Base-by-base conservation (phyloP, 1,139 yeast genomes). In the Kodamaea derodonti region DNA sequence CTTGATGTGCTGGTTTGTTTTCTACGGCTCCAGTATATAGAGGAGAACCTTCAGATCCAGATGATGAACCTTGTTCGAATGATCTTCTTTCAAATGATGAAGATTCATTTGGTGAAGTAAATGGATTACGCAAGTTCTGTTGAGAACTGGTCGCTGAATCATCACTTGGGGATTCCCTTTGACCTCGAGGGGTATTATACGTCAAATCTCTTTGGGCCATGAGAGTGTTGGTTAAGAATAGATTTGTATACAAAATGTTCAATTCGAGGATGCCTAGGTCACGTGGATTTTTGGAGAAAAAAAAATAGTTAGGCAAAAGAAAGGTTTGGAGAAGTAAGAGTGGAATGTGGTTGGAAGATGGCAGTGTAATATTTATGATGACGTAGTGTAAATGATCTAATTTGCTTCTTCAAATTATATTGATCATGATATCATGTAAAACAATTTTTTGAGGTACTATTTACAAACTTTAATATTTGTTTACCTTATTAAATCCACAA, bases 151-250 rank as follows among this genome's bases (percentile, higher is more conserved):
- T 17, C 20, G 34, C 30, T 13, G 35, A 32, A 17, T 48, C 27
- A 25, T 22, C 28, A 8, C 12, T 17, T 12, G 16, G 27, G 14
- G n/a, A n/a, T 15, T 29, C 17, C 24, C 35, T 47, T 14, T 32
- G 40, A 24, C 32, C 45, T 20, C 39, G 45, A 10, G 61, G 62
- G 24, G 51, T 49, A 41, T 59, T 60, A 32, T 50, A 59, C 3
- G 69, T 64, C 39, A 64, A 52, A 47, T 64, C 65, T 47, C 69
- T 54, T 29, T 58, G 61, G 14, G 65, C 56, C 64, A 60, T 60
- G 29, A 10, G 27, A 9, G 27, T n/a, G 27, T 12, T 17, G 3
- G 20, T 17, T 3, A 18, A 18, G 22, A 18, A 18, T 18, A 18
- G 22, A 18, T 18, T 18, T 18, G 22, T 18, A 18, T 18, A 18